A percentile compares a stretch with the other conserved stretches of the same genome.
Conservation (phyloP, 2,329 filamentous ascomycete species). For the Talaromyces amestolkiae region DNA sequence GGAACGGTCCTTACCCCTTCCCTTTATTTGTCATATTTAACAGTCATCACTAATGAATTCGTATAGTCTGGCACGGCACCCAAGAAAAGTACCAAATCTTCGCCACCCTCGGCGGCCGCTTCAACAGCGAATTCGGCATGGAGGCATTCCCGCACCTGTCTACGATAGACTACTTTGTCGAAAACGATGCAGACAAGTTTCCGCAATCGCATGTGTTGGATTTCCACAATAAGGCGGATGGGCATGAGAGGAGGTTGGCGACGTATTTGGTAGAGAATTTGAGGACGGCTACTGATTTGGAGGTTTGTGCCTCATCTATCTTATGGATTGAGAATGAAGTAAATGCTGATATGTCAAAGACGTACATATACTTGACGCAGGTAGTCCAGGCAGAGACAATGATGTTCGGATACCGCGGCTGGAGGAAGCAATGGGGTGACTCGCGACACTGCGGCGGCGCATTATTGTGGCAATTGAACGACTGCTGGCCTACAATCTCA, state of each 20-base stretch:
- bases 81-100: slow-evolving; percentile 81
- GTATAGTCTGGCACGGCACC: slow-evolving; percentile 71
- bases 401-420: slow-evolving; percentile 54
- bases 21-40: background rate
- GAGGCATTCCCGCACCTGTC: slow-evolving; percentile 65
- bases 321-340: too few relatives aligned
- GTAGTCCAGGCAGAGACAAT: slow-evolving; percentile 55
- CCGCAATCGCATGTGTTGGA: slow-evolving; percentile 77
- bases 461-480: slow-evolving; percentile 37
- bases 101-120: slow-evolving; percentile 68
- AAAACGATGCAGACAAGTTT: slow-evolving; percentile 67
- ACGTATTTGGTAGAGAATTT: slow-evolving; percentile 55
- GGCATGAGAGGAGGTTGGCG: slow-evolving; percentile 77
- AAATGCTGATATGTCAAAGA: slow-evolving; percentile 21
- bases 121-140: slow-evolving; percentile 89
- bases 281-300: slow-evolving; percentile 45
- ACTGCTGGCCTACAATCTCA: slow-evolving; percentile 41
- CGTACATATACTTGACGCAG: slow-evolving; percentile 63
- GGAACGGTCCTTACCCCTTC: slow-evolving; percentile 57
- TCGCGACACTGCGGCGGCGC: slow-evolving; percentile 44
- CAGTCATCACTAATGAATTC: background rate
- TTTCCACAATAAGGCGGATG: slow-evolving; percentile 87
- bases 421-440: slow-evolving; percentile 33
- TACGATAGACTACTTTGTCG: slow-evolving; percentile 73
- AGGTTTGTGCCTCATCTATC: slow-evolving; percentile 5